A percentile compares a stretch with the other conserved stretches of the same genome.
These are phyloP conservation scores for Hansenula lynferdii DNA, from an alignment of 1,139 yeast genomes.

Conservation along the genomic window DNA sequence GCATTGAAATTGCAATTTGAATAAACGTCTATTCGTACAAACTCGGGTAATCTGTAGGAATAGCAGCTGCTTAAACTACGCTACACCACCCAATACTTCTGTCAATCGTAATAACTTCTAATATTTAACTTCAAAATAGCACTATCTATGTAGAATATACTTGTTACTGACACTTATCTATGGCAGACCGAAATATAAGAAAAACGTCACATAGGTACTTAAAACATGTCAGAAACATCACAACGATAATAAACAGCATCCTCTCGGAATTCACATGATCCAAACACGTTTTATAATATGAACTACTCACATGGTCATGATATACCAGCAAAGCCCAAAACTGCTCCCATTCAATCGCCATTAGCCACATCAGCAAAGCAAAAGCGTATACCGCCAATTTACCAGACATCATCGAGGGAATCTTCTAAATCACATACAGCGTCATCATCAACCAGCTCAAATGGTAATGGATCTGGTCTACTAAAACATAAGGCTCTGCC, in stretches of 20 bases:
- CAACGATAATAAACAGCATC: neutral
- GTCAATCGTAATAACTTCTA: no score
- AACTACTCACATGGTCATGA: neutral
- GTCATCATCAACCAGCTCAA: neutral
- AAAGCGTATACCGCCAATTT: constrained; percentile 9
- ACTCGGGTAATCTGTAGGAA: no score
- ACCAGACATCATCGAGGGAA: constrained; percentile 1
- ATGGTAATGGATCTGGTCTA: constrained; percentile 3
- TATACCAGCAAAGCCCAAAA: constrained; percentile 4
- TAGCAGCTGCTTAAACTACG: no score
- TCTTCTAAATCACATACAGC: neutral
- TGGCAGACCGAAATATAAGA: neutral
- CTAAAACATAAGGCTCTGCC: constrained; percentile 1
- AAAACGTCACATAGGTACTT: neutral
- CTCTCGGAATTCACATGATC: no score
- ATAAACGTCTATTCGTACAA: no score
- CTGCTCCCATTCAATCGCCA: constrained; percentile 11
- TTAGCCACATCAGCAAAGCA: constrained; percentile 11
- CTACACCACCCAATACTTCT: no score
- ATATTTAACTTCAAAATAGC: no score
- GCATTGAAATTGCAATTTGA: no score
- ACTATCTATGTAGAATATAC: no score
- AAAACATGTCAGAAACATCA: neutral
- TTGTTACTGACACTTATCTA: neutral
- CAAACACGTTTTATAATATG: constrained; percentile 2